phyloP scores from a whole-genome alignment of 805 yeast species.

The Candida hungchunana region DNA sequence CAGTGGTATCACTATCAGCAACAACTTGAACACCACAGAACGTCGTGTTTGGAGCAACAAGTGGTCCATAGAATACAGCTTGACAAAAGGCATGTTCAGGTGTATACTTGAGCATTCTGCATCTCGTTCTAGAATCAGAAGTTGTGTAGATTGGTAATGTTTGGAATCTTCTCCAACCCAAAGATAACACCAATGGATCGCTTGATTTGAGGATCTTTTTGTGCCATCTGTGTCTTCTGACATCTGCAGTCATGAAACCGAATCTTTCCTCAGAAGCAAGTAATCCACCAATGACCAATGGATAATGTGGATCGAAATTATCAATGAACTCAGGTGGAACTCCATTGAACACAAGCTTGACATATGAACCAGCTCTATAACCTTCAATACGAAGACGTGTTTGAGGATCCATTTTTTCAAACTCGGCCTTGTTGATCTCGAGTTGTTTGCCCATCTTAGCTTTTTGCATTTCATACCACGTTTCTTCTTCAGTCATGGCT shows the following conservation, averaged over 20 bases:
- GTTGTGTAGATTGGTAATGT: constrained; percentile 95
- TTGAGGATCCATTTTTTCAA: constrained; percentile 67
- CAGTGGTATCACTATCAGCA: constrained; percentile 77
- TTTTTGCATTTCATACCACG: constrained; percentile 97
- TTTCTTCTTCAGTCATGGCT: constrained; percentile 81
- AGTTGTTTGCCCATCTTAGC: constrained; percentile 95
- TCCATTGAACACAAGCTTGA: constrained; percentile 75
- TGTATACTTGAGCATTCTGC: constrained; percentile 95
- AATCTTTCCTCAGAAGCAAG: constrained; percentile 87
- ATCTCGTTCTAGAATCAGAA: constrained; percentile 94
- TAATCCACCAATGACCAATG: constrained; percentile 87
- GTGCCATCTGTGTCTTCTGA: constrained; percentile 99
- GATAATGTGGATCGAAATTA: constrained; percentile 79
- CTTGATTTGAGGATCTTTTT: constrained; percentile 91
- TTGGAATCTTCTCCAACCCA: constrained; percentile 99
- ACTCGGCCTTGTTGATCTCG: constrained; percentile 84
- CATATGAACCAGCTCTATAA: constrained; percentile 88
- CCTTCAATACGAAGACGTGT: constrained; percentile 86
- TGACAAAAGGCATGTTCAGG: constrained; percentile 97
- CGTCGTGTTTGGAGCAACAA: constrained; percentile 95
- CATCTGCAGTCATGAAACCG: constrained; percentile 88
- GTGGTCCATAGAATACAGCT: constrained; percentile 95
- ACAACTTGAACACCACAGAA: constrained; percentile 93
- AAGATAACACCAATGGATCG: constrained; percentile 88
- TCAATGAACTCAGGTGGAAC: constrained; percentile 90